Evolutionary conservation across 176 grass and related monocot genomes (phyloP), one percentile per base, ranked within the genome.

Genomic region (Areca catechu): DNA sequence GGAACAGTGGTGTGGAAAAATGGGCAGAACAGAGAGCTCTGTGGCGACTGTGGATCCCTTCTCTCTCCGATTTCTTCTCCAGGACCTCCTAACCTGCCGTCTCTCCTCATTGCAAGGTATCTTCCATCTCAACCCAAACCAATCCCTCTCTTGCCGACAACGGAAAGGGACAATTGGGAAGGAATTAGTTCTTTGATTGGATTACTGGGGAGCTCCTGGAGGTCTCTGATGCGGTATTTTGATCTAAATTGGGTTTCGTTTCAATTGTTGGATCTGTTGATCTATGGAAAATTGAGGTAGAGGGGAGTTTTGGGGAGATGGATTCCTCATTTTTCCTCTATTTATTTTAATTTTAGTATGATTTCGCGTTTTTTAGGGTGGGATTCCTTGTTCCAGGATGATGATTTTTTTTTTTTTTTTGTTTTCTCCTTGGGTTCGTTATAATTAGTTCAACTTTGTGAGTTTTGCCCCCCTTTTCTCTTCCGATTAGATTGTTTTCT

Each of bases 41-140:
- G 60, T 43, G 34, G 10, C 9, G 5, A 43, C 34, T 43, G 34
- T 60, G 34, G 43, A 57, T 75, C 59, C 12, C 52, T 70, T 59
- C 34, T 74, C 24, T 20, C 50, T 56, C 48, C 68, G 15, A 19
- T 59, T 25, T 22, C 22, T 20, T 19, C 68, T 29, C 16, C 7
- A 7, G 50, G 49, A 55, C 55, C 68, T 60, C 55, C 68, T 60
- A 58, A 10, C 9, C 2, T 0, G 9, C 43, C 15, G 28, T 43
- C 25, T 16, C 14, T 58, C 61, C 18, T 22, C 28, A 28, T 74
- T 73, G 56, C 76, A 23, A 79, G 76, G 76, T 79, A 73, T 43
- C 10, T 3, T 9, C 34, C 7, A 43, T 43, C 34, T 2, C 34
- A 43, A 14, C 34, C 34, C 34, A 43, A 14, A 7, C 34, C 34